Base-by-base conservation (phyloP, 2,329 filamentous ascomycete genomes). In the Calcarisporium arbuscula region DNA sequence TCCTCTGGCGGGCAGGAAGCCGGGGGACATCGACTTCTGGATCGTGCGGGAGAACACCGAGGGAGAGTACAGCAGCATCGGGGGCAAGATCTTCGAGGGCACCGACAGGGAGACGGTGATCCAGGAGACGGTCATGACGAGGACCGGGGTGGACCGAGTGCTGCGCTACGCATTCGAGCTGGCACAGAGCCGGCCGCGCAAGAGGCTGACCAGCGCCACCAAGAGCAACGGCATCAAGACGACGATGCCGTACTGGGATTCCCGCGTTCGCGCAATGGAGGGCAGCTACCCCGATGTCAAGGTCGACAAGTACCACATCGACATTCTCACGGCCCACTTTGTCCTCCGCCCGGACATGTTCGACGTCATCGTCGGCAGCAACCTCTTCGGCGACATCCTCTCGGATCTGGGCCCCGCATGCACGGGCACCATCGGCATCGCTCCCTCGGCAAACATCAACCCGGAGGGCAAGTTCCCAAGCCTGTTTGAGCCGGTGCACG, bases 341-440 rank as follows among this genome's bases (percentile, higher is more conserved):
- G 73, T 79, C 0, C 56, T 76, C 30, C 67, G 74, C 31, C 77
- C 77, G 0, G 61, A 75, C 37, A 68, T 64, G 1, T 56, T 82
- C 6, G 77, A 82, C 43, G 79, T 77, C 0, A 72, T 82, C 28
- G 77, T 82, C 14, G 77, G 74, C 6, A 79, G 72, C 10, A 82
- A 82, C 41, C 56, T 81, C 5, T 66, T 68, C 36, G 78, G 77
- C 3, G 80, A 85, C 44, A 83, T 85, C 33, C 67, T 86, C 0
- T 83, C 80, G 1, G 81, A 86, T 50, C 64, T 86, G 4, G 82
- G 80, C 1, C 80, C 82, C 3, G 79, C 80, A 0, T 64, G 84
- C 9, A 79, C 81, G 1, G 82, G 82, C 0, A 80, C 74, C 0
- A 85, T 86, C 44, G 81, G 82, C 2, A 83, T 86, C 35, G 82